A percentile compares a stretch with the other conserved stretches of the same genome.
Conservation (phyloP, 257 asterid species). For the Solanum chilense region DNA sequence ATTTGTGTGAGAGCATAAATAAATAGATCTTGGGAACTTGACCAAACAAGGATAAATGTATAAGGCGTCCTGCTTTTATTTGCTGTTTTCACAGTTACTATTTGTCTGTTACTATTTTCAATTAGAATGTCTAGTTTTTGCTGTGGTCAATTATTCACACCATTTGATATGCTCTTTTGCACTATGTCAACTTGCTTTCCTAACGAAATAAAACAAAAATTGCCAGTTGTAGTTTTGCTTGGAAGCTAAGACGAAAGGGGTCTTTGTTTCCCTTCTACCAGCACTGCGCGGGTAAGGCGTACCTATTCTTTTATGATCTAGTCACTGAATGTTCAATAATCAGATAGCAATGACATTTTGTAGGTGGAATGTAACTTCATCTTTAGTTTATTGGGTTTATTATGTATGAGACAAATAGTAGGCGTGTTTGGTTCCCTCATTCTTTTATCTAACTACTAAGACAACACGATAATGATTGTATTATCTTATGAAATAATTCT, state of each 20-base stretch:
- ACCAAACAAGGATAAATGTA: background rate
- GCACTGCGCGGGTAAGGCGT: background rate
- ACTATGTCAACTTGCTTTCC: background rate
- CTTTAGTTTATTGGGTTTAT: background rate
- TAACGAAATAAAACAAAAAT: background rate
- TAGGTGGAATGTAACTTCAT: background rate
- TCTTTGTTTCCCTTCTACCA: background rate
- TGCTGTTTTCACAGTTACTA: background rate
- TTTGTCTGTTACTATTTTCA: background rate
- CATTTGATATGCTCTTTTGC: background rate
- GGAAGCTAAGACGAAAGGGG: slow-evolving; percentile 8
- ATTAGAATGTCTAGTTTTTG: background rate
- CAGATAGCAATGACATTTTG: background rate
- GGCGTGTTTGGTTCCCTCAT: background rate
- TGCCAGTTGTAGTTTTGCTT: background rate
- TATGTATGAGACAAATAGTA: background rate
- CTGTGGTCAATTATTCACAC: background rate
- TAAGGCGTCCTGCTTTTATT: background rate
- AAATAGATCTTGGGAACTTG: background rate
- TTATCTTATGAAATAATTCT: background rate
- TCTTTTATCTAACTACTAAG: background rate
- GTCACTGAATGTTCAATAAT: background rate
- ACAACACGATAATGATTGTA: background rate
- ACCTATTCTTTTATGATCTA: background rate
- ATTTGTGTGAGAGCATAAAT: background rate